Percentiles rank a stretch among this genome's conserved stretches.
Evolutionary conservation across 192 early-diverging fungal species (phyloP).

Genomic region (Glomus cerebriforme): DNA sequence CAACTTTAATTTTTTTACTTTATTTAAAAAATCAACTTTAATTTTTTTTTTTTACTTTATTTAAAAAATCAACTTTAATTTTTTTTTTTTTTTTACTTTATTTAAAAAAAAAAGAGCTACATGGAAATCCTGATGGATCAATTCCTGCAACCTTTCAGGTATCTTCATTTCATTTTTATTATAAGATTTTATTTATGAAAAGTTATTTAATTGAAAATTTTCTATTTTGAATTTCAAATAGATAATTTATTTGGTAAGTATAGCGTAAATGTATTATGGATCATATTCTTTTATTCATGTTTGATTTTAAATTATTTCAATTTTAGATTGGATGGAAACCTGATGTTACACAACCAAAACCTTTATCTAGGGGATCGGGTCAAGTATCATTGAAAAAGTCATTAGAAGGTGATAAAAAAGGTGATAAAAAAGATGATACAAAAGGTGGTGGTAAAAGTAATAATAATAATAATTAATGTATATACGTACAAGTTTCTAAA

Average conservation of each 20-base stretch:
- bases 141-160: slow-evolving; percentile 95
- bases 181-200: background rate
- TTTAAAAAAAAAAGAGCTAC: slow-evolving; percentile 74
- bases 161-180: background rate
- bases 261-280: background rate
- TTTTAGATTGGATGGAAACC: slow-evolving; percentile 94
- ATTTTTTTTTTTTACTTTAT: slow-evolving; percentile 4
- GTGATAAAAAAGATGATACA: too few relatives aligned
- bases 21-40: too few relatives aligned
- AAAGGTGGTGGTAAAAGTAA: too few relatives aligned
- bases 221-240: background rate
- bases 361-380: slow-evolving; percentile 78
- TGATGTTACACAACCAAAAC: slow-evolving; percentile 78
- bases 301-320: slow-evolving; percentile 41
- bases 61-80: background rate
- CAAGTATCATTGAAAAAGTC: slow-evolving; percentile 76
- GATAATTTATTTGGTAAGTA: slow-evolving; percentile 32
- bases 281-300: slow-evolving; percentile 11
- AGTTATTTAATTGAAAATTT: background rate
- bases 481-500: too few relatives aligned
- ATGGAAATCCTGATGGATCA: slow-evolving; percentile 84
- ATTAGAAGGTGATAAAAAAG: slow-evolving; percentile 34
- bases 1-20: background rate
- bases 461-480: too few relatives aligned
- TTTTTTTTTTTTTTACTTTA: slow-evolving; percentile 9